Conservation (phyloP, 257 asterid species). For the Apocynum venetum region DNA sequence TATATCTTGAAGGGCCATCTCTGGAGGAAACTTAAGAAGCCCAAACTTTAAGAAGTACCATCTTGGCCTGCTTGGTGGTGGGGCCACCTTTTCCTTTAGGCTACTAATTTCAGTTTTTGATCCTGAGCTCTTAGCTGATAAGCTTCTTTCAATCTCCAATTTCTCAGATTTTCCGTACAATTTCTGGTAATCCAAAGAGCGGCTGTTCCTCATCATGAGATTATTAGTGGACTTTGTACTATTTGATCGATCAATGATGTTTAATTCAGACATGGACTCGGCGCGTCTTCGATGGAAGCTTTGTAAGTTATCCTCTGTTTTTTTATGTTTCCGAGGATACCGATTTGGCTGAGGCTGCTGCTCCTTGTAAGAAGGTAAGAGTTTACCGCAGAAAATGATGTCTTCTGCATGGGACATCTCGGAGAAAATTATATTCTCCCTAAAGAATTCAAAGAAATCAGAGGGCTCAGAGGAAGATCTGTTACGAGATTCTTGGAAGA, state of each 20-base stretch:
- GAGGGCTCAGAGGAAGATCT: conserved; percentile 49
- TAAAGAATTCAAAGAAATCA: conserved; percentile 61
- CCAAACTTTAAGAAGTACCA: conserved; percentile 59
- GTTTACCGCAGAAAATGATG: conserved; percentile 54
- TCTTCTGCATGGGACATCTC: conserved; percentile 64
- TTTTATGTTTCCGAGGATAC: not conserved
- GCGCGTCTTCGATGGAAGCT: conserved; percentile 13
- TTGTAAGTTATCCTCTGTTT: not conserved
- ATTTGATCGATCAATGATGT: not conserved
- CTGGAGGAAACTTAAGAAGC: conserved; percentile 41
- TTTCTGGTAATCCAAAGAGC: conserved; percentile 36
- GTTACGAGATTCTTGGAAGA: not conserved
- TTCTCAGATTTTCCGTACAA: conserved; percentile 32
- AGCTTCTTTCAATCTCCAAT: conserved; percentile 10
- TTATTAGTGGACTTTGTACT: not conserved
- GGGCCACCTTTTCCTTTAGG: conserved; percentile 5
- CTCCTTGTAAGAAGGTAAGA: conserved; percentile 32
- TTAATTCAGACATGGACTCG: conserved; percentile 17
- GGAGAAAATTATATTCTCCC: conserved; percentile 18
- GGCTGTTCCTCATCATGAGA: conserved; percentile 36
- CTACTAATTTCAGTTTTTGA: not conserved
- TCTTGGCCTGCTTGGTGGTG: conserved; percentile 17
- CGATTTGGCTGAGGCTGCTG: not conserved
- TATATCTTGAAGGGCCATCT: conserved; percentile 55
- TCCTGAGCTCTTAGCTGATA: conserved; percentile 10